Evolutionary conservation across 495 filamentous ascomycete species (phyloP).

Genomic region (Endocarpon pusillum): DNA sequence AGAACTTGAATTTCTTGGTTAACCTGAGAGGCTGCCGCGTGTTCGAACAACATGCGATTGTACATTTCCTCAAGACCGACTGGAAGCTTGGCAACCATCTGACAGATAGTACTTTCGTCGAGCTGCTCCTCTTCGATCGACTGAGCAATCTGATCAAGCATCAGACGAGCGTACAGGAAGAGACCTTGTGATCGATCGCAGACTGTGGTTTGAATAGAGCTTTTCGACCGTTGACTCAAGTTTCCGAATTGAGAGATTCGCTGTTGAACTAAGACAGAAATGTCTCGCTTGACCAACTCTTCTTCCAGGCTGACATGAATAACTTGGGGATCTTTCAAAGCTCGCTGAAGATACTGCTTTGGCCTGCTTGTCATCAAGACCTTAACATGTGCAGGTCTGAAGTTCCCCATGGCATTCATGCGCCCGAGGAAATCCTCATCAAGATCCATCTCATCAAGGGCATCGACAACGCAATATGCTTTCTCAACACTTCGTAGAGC

Average conservation of each 20-base stretch:
- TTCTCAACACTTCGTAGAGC: conserved; percentile 15
- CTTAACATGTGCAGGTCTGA: conserved; percentile 23
- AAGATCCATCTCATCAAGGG: conserved; percentile 31
- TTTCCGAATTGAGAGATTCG: conserved; percentile 9
- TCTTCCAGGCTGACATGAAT: conserved; percentile 21
- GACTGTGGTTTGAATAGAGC: conserved; percentile 6
- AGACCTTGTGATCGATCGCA: conserved; percentile 14
- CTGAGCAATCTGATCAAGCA: conserved; percentile 24
- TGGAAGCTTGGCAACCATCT: no score
- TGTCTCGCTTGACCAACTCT: conserved; percentile 21
- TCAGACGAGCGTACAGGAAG: conserved; percentile 30
- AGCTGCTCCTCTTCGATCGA: conserved; percentile 10
- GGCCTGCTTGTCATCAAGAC: conserved; percentile 28
- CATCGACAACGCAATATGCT: conserved; percentile 30
- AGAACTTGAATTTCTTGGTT: conserved; percentile 23
- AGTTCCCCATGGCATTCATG: conserved; percentile 18
- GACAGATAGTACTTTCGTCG: no score
- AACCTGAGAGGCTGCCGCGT: conserved; percentile 19
- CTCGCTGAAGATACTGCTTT: conserved; percentile 15
- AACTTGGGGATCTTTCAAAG: conserved; percentile 6
- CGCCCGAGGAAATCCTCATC: conserved; percentile 20
- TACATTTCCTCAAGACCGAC: conserved; percentile 29
- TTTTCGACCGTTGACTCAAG: conserved; percentile 3
- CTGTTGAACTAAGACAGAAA: conserved; percentile 21
- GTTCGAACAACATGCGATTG: conserved; percentile 22